Evolutionary conservation across 129 eudicot genomes (phyloP).

Genomic region (Centaurea solstitialis): DNA sequence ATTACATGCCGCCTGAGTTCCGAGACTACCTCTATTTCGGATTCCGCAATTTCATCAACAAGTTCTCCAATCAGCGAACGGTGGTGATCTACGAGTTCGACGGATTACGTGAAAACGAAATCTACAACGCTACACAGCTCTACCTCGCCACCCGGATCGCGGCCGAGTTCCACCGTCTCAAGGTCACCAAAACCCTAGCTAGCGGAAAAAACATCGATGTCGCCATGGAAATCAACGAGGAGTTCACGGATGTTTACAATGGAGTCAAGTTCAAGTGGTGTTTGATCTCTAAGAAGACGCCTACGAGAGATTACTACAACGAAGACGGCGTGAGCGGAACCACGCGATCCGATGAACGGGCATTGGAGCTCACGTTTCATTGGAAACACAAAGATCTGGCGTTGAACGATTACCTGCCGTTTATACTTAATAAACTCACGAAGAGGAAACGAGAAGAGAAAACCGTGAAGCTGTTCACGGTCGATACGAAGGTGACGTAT

Average conservation of each 20-base stretch:
- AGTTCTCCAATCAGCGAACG: conserved; percentile 31
- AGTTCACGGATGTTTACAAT: conserved; percentile 32
- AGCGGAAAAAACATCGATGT: conserved; percentile 42
- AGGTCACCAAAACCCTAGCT: conserved; percentile 40
- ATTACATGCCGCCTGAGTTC: conserved; percentile 47
- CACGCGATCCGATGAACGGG: background rate
- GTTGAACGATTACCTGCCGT: conserved; percentile 31
- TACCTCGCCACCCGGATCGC: conserved; percentile 58
- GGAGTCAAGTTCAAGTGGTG: conserved; percentile 45
- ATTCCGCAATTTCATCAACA: conserved; percentile 33
- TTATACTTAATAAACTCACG: conserved; percentile 7
- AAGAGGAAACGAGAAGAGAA: conserved; percentile 11
- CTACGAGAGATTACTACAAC: conserved; percentile 13
- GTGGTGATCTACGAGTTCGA: conserved; percentile 51
- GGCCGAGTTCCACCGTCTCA: conserved; percentile 39
- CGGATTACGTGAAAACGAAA: conserved; percentile 54
- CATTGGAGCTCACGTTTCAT: conserved; percentile 25
- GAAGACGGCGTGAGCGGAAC: background rate
- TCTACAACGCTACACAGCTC: conserved; percentile 56
- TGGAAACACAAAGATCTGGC: conserved; percentile 24
- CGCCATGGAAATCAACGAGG: conserved; percentile 47
- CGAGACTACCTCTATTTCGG: conserved; percentile 36
- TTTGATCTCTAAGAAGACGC: conserved; percentile 30
- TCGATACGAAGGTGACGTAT: background rate
- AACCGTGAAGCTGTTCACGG: conserved; percentile 28